A percentile compares a stretch with the other conserved stretches of the same genome.
Evolutionary conservation across 371 early-diverging fungal genomes (phyloP).

Genomic region (Rhizopus sp.): DNA sequence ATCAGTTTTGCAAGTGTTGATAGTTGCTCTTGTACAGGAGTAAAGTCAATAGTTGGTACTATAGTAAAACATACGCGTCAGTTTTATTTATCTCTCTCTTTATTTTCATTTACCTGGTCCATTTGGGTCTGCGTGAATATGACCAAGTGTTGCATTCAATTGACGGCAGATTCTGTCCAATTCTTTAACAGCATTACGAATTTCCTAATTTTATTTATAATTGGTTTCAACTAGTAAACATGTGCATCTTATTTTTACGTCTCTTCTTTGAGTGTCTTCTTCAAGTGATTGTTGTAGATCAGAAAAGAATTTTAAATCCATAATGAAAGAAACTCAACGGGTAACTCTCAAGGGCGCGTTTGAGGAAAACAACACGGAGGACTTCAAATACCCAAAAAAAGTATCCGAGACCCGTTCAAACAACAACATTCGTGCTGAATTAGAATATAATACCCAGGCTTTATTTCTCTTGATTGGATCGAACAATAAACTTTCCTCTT

Average conservation of each 20-base stretch:
- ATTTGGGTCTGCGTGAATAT: slow-evolving; percentile 48
- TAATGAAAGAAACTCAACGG: neutral
- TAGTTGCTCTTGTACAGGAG: slow-evolving; percentile 38
- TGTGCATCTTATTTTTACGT: slow-evolving; percentile 18
- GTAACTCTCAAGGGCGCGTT: too few species aligned
- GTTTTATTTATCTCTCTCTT: slow-evolving; percentile 2
- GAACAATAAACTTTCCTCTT: too few species aligned
- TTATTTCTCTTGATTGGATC: too few species aligned
- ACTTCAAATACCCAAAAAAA: too few species aligned
- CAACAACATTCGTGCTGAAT: too few species aligned
- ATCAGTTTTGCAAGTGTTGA: slow-evolving; percentile 38
- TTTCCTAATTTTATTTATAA: slow-evolving; percentile 37
- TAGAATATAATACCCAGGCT: too few species aligned
- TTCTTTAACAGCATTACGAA: slow-evolving; percentile 60
- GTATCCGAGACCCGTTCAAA: too few species aligned
- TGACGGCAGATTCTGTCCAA: slow-evolving; percentile 58
- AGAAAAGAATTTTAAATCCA: slow-evolving; percentile 39
- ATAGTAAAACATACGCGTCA: neutral
- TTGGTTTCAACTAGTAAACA: neutral
- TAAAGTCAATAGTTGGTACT: slow-evolving; percentile 37
- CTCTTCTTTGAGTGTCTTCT: slow-evolving; percentile 34
- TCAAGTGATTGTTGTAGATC: slow-evolving; percentile 41
- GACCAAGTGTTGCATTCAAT: slow-evolving; percentile 57
- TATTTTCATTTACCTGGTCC: slow-evolving; percentile 23
- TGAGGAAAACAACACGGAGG: too few species aligned